phyloP scores from a whole-genome alignment of 345 rosid species.

The Gossypium sturtianum region DNA sequence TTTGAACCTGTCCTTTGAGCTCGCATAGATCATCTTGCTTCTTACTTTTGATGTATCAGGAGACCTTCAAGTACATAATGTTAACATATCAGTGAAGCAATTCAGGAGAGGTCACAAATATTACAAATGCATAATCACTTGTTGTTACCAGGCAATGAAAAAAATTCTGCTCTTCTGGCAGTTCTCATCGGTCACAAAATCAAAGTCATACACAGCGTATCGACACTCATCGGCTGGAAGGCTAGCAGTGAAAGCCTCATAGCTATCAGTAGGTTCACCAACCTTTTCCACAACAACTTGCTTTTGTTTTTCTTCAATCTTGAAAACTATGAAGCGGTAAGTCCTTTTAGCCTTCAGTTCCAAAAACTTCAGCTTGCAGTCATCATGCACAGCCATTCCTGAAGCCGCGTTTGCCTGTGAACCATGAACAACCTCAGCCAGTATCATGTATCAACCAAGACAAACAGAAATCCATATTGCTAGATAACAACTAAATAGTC shows the following conservation, averaged over 20 bases:
- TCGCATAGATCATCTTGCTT: conserved; percentile 72
- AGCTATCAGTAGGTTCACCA: conserved; percentile 50
- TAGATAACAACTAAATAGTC: not conserved
- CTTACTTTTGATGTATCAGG: conserved; percentile 58
- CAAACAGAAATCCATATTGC: not conserved
- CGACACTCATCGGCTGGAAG: conserved; percentile 67
- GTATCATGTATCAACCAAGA: not conserved
- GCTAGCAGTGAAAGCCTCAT: conserved; percentile 50
- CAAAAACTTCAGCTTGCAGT: conserved; percentile 62
- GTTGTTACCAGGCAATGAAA: conserved; percentile 55
- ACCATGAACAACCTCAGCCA: not conserved
- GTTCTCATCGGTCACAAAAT: conserved; percentile 58
- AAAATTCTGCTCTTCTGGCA: conserved; percentile 64
- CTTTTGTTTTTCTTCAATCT: conserved; percentile 64
- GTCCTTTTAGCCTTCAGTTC: conserved; percentile 66
- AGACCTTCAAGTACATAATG: conserved; percentile 33
- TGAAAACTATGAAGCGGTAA: conserved; percentile 52
- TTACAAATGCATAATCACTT: not conserved
- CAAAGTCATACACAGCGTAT: conserved; percentile 65
- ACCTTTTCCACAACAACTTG: conserved; percentile 63
- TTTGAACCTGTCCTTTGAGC: conserved; percentile 65
- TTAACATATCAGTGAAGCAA: not conserved
- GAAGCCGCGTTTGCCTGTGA: conserved; percentile 59
- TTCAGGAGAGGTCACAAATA: not conserved
- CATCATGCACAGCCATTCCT: conserved; percentile 72